phyloP scores from a whole-genome alignment of 345 rosid genomes.

The Boechera retrofracta region DNA sequence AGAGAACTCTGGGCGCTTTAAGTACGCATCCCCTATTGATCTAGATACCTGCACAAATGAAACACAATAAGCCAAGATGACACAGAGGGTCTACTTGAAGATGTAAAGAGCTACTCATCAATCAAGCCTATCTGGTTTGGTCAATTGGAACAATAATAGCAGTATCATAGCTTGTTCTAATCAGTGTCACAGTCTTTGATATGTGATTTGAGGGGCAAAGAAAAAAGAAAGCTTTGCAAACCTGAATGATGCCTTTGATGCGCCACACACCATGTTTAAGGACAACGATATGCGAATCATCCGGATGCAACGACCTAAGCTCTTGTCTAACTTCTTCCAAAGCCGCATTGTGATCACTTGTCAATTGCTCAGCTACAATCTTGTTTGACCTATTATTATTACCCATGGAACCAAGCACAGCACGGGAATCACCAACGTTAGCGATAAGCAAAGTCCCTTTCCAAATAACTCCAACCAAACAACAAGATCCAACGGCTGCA shows the following conservation, averaged over 20 bases:
- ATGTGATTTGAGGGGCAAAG: not conserved
- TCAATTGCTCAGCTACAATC: slow-evolving; percentile 82
- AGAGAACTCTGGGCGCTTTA: slow-evolving; percentile 89
- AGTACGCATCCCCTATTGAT: slow-evolving; percentile 96
- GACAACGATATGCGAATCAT: slow-evolving; percentile 80
- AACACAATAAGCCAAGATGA: slow-evolving; percentile 19
- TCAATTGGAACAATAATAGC: slow-evolving; percentile 4
- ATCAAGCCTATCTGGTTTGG: not conserved
- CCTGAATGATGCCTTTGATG: slow-evolving; percentile 98
- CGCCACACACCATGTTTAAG: slow-evolving; percentile 97
- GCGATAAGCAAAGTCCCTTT: slow-evolving; percentile 81
- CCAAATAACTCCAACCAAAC: slow-evolving; percentile 90
- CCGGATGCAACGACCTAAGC: slow-evolving; percentile 83
- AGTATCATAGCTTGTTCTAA: not conserved
- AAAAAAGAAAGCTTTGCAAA: slow-evolving; percentile 38
- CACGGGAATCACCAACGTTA: slow-evolving; percentile 93
- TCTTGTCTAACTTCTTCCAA: slow-evolving; percentile 91
- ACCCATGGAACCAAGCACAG: slow-evolving; percentile 67
- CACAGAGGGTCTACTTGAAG: not conserved
- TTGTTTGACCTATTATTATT: slow-evolving; percentile 58
- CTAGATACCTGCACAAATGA: slow-evolving; percentile 71
- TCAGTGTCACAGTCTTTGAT: not conserved
- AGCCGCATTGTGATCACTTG: slow-evolving; percentile 85
- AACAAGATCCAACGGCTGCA: slow-evolving; percentile 93
- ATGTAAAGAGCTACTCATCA: not conserved